Percentiles rank a stretch among this genome's conserved stretches.
Evolutionary conservation across 2,329 filamentous ascomycete genomes (phyloP).

Genomic region (Aspergillus vadensis): DNA sequence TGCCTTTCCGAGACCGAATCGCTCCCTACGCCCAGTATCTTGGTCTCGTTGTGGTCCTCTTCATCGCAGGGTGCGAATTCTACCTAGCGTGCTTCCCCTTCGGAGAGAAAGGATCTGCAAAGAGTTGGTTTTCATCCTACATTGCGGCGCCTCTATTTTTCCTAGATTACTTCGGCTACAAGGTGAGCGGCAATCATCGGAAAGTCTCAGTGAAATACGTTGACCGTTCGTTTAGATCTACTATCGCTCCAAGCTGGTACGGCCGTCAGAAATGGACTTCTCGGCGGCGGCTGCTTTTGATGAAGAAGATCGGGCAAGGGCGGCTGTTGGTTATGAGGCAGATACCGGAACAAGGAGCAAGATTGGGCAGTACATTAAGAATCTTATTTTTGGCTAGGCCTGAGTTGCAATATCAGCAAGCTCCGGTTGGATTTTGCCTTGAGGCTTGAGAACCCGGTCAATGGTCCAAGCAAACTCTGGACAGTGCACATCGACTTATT

Average conservation of each 20-base stretch:
- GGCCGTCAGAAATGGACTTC: constrained; percentile 26
- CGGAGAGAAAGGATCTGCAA: constrained; percentile 31
- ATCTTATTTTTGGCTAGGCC: not conserved
- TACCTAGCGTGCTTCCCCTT: constrained; percentile 36
- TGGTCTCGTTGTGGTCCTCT: constrained; percentile 28
- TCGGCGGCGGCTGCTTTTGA: constrained; percentile 26
- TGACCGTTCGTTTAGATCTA: constrained; percentile 19
- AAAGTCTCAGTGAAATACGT: not conserved
- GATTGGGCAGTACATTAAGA: constrained; percentile 1
- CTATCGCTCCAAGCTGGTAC: constrained; percentile 24
- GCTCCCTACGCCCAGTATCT: constrained; percentile 32
- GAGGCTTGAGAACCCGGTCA: no score
- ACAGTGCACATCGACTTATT: no score
- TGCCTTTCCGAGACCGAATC: constrained; percentile 30
- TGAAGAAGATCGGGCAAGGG: constrained; percentile 22
- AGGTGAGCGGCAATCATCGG: constrained; percentile 14
- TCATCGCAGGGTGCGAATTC: constrained; percentile 37
- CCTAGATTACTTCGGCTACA: constrained; percentile 33
- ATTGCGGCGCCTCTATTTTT: constrained; percentile 35
- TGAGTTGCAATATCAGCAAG: not conserved
- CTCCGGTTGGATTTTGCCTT: no score
- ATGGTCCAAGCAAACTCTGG: no score
- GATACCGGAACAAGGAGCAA: not conserved
- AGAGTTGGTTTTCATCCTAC: constrained; percentile 37
- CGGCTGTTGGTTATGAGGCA: constrained; percentile 2